A percentile compares a stretch with the other conserved stretches of the same genome.
These are phyloP conservation scores for Myxozyma lipomycoides DNA, from an alignment of 805 yeast genomes.

Conservation along the genomic window DNA sequence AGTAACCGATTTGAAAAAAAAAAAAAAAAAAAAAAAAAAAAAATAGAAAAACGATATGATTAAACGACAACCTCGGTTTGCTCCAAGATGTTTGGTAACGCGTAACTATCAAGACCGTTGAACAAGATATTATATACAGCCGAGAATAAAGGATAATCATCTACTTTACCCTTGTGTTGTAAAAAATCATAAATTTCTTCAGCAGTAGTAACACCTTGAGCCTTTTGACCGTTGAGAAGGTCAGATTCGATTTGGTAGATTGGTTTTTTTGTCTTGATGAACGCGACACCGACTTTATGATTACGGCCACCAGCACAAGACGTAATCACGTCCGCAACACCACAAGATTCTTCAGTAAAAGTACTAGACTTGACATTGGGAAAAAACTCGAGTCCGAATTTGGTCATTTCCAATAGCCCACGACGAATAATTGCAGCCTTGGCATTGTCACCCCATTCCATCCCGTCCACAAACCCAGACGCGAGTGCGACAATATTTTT, in stretches of 20 bases:
- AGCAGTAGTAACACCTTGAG: slow-evolving; percentile 91
- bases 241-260: slow-evolving; percentile 81
- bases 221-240: slow-evolving; percentile 89
- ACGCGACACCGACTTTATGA: slow-evolving; percentile 56
- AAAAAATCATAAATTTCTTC: slow-evolving; percentile 87
- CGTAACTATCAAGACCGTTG: slow-evolving; percentile 48
- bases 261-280: slow-evolving; percentile 40
- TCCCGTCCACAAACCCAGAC: slow-evolving; percentile 95
- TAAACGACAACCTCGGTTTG: slow-evolving; percentile 8
- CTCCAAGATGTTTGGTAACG: slow-evolving; percentile 21
- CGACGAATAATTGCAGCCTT: slow-evolving; percentile 96
- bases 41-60: too few species aligned
- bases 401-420: slow-evolving; percentile 85
- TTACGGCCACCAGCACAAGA: slow-evolving; percentile 98
- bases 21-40: too few species aligned
- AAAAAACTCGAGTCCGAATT: slow-evolving; percentile 79
- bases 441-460: slow-evolving; percentile 99
- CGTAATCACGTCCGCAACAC: slow-evolving; percentile 97
- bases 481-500: slow-evolving; percentile 95
- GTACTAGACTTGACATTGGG: slow-evolving; percentile 67
- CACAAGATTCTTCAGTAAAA: slow-evolving; percentile 90
- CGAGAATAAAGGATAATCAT: slow-evolving; percentile 77
- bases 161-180: slow-evolving; percentile 46
- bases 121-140: slow-evolving; percentile 81
- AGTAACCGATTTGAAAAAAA: too few species aligned